Evolutionary conservation across 345 rosid species (phyloP), one percentile per base, ranked within the genome.

Genomic region (Physaria fendleri): DNA sequence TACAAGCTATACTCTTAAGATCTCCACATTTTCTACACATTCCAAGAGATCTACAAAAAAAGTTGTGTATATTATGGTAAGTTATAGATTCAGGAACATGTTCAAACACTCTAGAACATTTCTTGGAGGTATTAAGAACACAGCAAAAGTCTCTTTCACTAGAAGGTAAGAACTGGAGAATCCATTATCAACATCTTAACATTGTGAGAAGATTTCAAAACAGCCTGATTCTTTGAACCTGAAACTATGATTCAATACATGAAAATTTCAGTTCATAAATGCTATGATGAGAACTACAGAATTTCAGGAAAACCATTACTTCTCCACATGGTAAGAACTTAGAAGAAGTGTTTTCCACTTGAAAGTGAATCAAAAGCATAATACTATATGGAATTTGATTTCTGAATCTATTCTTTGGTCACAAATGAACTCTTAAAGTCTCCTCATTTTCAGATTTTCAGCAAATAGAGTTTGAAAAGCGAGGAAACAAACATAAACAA

Each of bases 1-100:
- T 74, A 78, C 97, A 93, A 0, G 99, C 86, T 66, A 82, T 66
- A 72, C 77, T 61, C 89, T 68, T 78, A 40, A 89, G 69, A 74
- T 85, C 86, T 1, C 97, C 97, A 8, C 99, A 93, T 69, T 67
- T 89, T 57, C 56, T 79, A 74, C 99, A 93, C 91, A 89, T 79
- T 24, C 91, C 92, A 22, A 93, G 79, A 1, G 91, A 80, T 24
- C 95, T 89, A 82, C 78, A n/a, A n/a, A n/a, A 77, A 21, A n/a
- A n/a, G n/a, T n/a, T n/a, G n/a, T n/a, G n/a, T n/a, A 56, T 6
- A 56, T 3, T 14, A 46, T 29, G 16, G 28, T 58, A 23, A 34
- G 52, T 10, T 8, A 33, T 14, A 34, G 33, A 43, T 16, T 29
- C 34, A 48, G 48, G 34, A 65, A 44, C 22, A 40, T 2, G 35